These are phyloP conservation scores for Crithidia bombi DNA, from an alignment of 208 protist species.

Conservation along the genomic window DNA sequence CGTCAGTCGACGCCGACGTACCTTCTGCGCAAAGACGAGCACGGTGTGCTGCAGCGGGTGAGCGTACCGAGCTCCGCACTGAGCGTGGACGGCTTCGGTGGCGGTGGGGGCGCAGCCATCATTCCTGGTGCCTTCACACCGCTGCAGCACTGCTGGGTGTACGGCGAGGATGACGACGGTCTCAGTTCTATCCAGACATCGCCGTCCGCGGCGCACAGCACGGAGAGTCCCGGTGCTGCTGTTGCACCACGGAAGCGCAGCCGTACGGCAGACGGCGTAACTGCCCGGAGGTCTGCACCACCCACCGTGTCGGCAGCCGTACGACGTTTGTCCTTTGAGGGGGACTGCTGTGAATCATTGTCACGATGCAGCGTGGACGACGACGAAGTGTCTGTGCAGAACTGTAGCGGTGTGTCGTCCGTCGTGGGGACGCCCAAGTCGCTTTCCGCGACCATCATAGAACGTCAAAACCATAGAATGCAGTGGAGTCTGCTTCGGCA, in stretches of 20 bases:
- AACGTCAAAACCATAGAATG: slow-evolving; percentile 37
- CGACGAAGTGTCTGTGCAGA: background rate
- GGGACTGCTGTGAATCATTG: background rate
- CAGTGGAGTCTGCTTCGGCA: slow-evolving; percentile 33
- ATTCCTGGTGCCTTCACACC: background rate
- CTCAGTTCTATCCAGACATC: slow-evolving; percentile 13
- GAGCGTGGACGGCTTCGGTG: background rate
- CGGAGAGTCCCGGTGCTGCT: slow-evolving; percentile 6
- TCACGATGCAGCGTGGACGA: background rate
- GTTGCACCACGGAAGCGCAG: background rate
- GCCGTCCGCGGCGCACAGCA: slow-evolving; percentile 26
- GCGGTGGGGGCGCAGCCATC: background rate
- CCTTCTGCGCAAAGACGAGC: slow-evolving; percentile 7
- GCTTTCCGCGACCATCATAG: slow-evolving; percentile 49
- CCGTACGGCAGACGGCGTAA: background rate
- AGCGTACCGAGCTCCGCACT: background rate
- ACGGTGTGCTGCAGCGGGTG: background rate
- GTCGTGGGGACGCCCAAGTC: slow-evolving; percentile 15
- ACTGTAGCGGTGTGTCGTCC: background rate
- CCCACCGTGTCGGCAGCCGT: background rate
- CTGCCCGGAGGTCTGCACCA: background rate
- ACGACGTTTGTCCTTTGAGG: slow-evolving; percentile 12
- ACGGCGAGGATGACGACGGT: slow-evolving; percentile 14
- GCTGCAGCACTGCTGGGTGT: slow-evolving; percentile 21
- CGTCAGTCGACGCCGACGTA: slow-evolving; percentile 11